These are phyloP conservation scores for Scheffersomyces quercinus DNA, from an alignment of 1,139 yeast genomes.

Conservation along the genomic window DNA sequence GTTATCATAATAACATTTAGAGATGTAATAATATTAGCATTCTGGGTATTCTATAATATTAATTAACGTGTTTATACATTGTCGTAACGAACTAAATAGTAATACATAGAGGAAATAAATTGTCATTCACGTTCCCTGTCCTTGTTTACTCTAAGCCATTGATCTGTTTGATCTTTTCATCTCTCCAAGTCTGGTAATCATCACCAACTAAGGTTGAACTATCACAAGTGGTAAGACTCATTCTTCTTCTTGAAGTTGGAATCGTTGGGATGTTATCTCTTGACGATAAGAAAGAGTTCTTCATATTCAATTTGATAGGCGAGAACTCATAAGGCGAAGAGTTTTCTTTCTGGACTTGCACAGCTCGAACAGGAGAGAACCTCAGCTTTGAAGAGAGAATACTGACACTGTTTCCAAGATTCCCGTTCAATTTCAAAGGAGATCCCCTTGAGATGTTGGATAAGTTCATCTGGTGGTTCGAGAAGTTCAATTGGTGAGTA, in stretches of 20 bases:
- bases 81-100: too few species aligned
- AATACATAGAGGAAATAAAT: too few species aligned
- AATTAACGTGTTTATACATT: too few species aligned
- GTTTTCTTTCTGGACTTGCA: slow-evolving; percentile 1
- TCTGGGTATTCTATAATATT: too few species aligned
- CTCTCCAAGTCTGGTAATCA: slow-evolving; percentile 45
- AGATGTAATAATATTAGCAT: too few species aligned
- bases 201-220: slow-evolving; percentile 44
- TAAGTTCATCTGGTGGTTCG: not conserved
- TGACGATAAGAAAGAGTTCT: slow-evolving; percentile 3
- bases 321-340: slow-evolving; percentile 16
- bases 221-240: slow-evolving; percentile 29
- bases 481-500: not conserved
- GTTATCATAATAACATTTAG: too few species aligned
- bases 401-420: slow-evolving; percentile 4
- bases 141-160: slow-evolving; percentile 11
- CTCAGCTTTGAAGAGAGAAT: slow-evolving; percentile 4
- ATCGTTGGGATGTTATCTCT: not conserved
- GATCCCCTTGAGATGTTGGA: slow-evolving; percentile 15
- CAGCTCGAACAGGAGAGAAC: slow-evolving; percentile 10
- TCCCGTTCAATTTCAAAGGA: slow-evolving; percentile 18
- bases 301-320: slow-evolving; percentile 18
- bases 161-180: slow-evolving; percentile 37
- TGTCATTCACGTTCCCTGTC: too few species aligned
- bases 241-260: slow-evolving; percentile 9